Conservation (phyloP, 768 basidiomycete genomes). For the Boletus pseudopeckii region DNA sequence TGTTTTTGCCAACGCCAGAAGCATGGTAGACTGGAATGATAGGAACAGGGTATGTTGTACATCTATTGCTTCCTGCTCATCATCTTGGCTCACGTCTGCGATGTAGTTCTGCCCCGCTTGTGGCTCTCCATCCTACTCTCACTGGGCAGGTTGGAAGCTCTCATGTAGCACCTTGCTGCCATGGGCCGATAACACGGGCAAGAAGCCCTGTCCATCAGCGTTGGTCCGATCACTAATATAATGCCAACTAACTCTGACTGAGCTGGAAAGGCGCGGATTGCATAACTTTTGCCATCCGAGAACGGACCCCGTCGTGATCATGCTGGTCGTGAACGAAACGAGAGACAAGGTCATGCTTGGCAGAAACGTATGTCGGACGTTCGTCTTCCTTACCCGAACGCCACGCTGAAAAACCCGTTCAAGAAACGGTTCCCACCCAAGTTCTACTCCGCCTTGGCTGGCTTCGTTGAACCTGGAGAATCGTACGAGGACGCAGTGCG, state of each 20-base stretch:
- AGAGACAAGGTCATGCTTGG: conserved; percentile 86
- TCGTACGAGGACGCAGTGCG: conserved; percentile 90
- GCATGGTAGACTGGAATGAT: conserved; percentile 90
- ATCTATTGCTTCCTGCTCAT: neutral
- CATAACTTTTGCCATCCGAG: conserved; percentile 85
- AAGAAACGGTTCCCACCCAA: conserved; percentile 63
- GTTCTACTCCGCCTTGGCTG: conserved; percentile 88
- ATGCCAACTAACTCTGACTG: conserved; percentile 9
- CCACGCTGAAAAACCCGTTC: conserved; percentile 1
- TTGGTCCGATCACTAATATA: conserved; percentile 37
- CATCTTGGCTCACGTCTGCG: neutral
- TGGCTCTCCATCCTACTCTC: conserved; percentile 72
- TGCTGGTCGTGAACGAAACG: conserved; percentile 76
- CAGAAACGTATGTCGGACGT: conserved; percentile 56
- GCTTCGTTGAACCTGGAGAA: conserved; percentile 94
- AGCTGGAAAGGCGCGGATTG: conserved; percentile 60
- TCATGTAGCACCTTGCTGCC: conserved; percentile 73
- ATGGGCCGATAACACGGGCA: conserved; percentile 62
- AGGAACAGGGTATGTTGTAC: conserved; percentile 65
- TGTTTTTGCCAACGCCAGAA: conserved; percentile 74
- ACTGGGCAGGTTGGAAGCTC: conserved; percentile 97
- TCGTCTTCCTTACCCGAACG: neutral
- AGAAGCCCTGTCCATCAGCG: conserved; percentile 70
- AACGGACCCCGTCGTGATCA: conserved; percentile 89
- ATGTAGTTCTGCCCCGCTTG: conserved; percentile 87